Percentiles rank a stretch among this genome's conserved stretches.
These are phyloP conservation scores for Coemansia sp. DNA, from an alignment of 371 early-diverging fungal genomes.

Conservation along the genomic window DNA sequence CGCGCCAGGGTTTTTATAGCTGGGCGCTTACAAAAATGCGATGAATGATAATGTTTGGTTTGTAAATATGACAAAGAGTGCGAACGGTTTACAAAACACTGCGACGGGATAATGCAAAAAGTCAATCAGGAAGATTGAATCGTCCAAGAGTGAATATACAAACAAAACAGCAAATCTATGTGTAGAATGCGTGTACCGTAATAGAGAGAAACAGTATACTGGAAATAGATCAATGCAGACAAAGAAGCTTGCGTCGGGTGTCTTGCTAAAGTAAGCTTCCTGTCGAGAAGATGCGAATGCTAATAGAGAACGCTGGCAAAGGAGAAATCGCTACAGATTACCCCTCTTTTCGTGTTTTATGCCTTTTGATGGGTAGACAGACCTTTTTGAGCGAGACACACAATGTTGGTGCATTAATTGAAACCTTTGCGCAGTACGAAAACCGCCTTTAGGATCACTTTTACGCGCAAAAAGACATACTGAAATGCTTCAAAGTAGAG, in stretches of 20 bases:
- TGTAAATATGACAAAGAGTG: not conserved
- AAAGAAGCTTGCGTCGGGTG: not conserved
- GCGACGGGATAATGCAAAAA: not conserved
- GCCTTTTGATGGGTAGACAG: not conserved
- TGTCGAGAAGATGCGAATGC: not conserved
- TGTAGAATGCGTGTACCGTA: constrained; percentile 5
- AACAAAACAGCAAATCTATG: constrained; percentile 28
- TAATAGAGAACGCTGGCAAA: not conserved
- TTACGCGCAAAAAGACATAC: not conserved
- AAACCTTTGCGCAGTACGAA: constrained; percentile 6
- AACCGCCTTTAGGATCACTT: constrained; percentile 1
- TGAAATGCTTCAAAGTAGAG: not conserved
- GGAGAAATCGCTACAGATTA: not conserved
- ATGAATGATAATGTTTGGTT: not conserved
- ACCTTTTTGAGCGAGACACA: constrained; percentile 7
- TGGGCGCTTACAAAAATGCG: not conserved
- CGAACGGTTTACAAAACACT: not conserved
- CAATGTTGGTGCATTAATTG: constrained; percentile 25
- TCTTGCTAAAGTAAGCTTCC: not conserved
- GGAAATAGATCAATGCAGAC: not conserved
- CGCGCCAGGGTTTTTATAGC: not conserved
- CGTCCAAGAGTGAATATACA: not conserved
- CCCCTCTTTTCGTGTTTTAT: not conserved
- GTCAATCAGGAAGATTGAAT: constrained; percentile 6
- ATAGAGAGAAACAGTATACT: not conserved